Conservation (phyloP, 805 yeast species). For the Starmera pachycereana region DNA sequence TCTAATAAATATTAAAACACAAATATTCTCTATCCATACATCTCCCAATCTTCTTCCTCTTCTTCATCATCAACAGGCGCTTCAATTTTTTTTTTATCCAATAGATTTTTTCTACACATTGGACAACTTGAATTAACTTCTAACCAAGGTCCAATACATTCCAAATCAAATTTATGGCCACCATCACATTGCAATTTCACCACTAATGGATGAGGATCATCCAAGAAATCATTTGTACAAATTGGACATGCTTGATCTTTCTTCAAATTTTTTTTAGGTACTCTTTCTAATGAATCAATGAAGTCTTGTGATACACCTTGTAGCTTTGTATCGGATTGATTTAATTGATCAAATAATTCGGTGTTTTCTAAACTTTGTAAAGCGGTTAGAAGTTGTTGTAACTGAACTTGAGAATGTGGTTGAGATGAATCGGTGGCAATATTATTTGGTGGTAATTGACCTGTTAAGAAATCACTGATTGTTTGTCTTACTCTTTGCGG, state of each 20-base stretch:
- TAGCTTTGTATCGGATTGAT: slow-evolving; percentile 15
- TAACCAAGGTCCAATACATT: slow-evolving; percentile 88
- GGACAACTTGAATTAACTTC: slow-evolving; percentile 72
- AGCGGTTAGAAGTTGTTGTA: slow-evolving; percentile 11
- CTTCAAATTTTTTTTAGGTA: slow-evolving; percentile 33
- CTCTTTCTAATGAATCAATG: slow-evolving; percentile 70
- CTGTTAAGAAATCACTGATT: background rate
- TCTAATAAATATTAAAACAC: background rate
- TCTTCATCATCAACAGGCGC: slow-evolving; percentile 20
- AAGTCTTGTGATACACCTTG: slow-evolving; percentile 59
- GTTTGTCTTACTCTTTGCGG: slow-evolving; percentile 11
- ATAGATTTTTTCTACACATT: slow-evolving; percentile 67
- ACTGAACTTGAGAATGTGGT: slow-evolving; percentile 1
- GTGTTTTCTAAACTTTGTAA: slow-evolving; percentile 9
- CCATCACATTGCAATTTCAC: slow-evolving; percentile 59
- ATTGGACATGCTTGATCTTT: slow-evolving; percentile 68
- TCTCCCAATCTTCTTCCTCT: slow-evolving; percentile 61
- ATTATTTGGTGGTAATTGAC: slow-evolving; percentile 3
- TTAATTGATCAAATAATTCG: slow-evolving; percentile 16
- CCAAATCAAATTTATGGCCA: slow-evolving; percentile 74
- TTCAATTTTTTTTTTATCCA: slow-evolving; percentile 33
- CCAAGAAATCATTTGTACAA: slow-evolving; percentile 63
- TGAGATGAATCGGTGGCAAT: slow-evolving; percentile 13
- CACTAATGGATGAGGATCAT: slow-evolving; percentile 70
- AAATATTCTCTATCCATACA: slow-evolving; percentile 46